These are phyloP conservation scores for Solanum chacoense DNA, from an alignment of 305 asterid species.

Conservation along the genomic window DNA sequence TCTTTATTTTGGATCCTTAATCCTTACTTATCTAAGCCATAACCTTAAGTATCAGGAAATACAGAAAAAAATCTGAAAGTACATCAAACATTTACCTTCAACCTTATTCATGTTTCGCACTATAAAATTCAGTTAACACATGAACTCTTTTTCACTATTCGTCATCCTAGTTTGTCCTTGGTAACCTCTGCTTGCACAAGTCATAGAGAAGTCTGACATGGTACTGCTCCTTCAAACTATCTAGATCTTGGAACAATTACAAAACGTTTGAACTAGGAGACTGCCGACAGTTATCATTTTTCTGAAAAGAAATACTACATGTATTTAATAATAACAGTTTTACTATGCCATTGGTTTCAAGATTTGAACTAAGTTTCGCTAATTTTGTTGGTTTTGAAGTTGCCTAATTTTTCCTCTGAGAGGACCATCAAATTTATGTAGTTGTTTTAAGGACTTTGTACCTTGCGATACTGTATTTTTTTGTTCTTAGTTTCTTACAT, in stretches of 20 bases:
- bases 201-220: background rate
- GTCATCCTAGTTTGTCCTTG: background rate
- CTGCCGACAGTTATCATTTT: background rate
- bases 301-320: background rate
- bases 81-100: background rate
- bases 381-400: background rate
- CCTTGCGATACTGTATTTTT: background rate
- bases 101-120: background rate
- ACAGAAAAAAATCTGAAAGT: background rate
- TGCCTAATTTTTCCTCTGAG: background rate
- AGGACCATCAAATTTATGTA: background rate
- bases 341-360: background rate
- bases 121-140: background rate
- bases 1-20: background rate
- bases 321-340: background rate
- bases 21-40: background rate
- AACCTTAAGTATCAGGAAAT: background rate
- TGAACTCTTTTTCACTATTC: background rate
- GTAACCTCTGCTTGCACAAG: background rate
- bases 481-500: background rate
- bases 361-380: background rate
- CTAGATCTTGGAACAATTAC: background rate
- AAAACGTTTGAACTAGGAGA: background rate
- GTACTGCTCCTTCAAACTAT: background rate
- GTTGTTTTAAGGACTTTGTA: background rate